These are phyloP conservation scores for Fusarium brevicatenulatum DNA, from an alignment of 2,329 filamentous ascomycete genomes.

Conservation along the genomic window DNA sequence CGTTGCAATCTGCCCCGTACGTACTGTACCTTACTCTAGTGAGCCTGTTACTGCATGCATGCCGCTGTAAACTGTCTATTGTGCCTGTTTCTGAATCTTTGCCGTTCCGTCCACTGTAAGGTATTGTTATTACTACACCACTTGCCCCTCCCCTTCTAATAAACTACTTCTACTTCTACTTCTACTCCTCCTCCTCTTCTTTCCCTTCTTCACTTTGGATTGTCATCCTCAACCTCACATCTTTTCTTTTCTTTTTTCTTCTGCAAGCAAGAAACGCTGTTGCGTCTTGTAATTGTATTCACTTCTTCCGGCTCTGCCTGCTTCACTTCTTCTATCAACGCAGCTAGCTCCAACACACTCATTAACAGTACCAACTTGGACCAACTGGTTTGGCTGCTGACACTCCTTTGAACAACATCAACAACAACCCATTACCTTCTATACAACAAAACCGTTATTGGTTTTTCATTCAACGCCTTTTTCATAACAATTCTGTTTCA, in stretches of 20 bases:
- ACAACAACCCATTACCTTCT: slow-evolving; percentile 17
- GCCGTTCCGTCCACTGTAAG: neutral
- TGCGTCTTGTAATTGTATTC: slow-evolving; percentile 42
- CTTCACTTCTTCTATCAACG: slow-evolving; percentile 51
- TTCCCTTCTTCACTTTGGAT: slow-evolving; percentile 37
- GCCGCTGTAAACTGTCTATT: slow-evolving; percentile 20
- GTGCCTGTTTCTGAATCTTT: slow-evolving; percentile 5
- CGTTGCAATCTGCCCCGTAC: slow-evolving; percentile 45
- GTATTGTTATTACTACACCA: slow-evolving; percentile 36
- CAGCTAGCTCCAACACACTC: slow-evolving; percentile 47
- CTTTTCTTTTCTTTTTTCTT: slow-evolving; percentile 41
- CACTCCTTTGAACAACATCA: slow-evolving; percentile 56
- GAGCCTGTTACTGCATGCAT: slow-evolving; percentile 6
- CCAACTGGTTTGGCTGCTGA: slow-evolving; percentile 69
- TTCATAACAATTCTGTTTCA: slow-evolving; percentile 14
- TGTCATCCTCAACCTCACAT: slow-evolving; percentile 34
- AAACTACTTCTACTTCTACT: slow-evolving; percentile 45
- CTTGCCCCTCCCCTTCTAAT: slow-evolving; percentile 42
- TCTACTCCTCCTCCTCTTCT: slow-evolving; percentile 20
- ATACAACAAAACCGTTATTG: slow-evolving; percentile 25
- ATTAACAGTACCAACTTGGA: slow-evolving; percentile 50
- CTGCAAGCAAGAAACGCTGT: slow-evolving; percentile 43
- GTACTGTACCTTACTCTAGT: slow-evolving; percentile 22
- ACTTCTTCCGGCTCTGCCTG: slow-evolving; percentile 47
- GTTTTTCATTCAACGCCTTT: slow-evolving; percentile 23